Base-by-base conservation (phyloP, 2,329 filamentous ascomycete genomes). In the Epichloe bromicola region DNA sequence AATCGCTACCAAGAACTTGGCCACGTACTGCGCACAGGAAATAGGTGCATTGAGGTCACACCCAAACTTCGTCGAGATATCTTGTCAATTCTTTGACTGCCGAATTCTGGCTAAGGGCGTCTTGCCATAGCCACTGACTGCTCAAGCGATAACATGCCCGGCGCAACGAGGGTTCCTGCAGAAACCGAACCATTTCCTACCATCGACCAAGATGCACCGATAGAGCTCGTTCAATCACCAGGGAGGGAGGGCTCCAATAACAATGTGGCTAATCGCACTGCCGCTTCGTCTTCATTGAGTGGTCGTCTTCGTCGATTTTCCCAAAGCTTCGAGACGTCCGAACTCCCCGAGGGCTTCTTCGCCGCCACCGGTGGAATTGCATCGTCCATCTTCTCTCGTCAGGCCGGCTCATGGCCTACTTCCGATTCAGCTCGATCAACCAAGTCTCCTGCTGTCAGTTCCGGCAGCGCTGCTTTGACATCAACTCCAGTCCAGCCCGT, bases 341-440 rank as follows among this genome's bases (percentile, higher is more conserved):
- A 67, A 12, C 64, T 71, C 11, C 74, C 72, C 2, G 65, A 65
- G 46, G 73, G 73, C 11, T 74, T 77, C 58, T 68, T 70, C 53
- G 69, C 73, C 14, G 73, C 72, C 15, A 73, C 72, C 0, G 68
- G 72, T 39, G 65, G 68, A 36, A 67, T 75, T 49, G 70, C 70
- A 12, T 71, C 72, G 4, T 67, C 70, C 7, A 61, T 71, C 7
- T 51, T 65, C 20, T 58, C 62, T 5, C 57, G 58, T n/a, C 59
- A 59, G 41, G 50, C 56, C 8, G 55, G 53, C 15, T 44, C 55
- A 41, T 55, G 50, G 19, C 46, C 61, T 7, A 50, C 51, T 17
- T 52, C 57, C 15, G 45, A 50, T 36, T 58, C 58, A 7, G 52
- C 57, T 17, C 41, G 51, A 33, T 58, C 59, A 37, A 54, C 53